phyloP scores from a whole-genome alignment of 495 filamentous ascomycete genomes.

The Cryomyces minteri region DNA sequence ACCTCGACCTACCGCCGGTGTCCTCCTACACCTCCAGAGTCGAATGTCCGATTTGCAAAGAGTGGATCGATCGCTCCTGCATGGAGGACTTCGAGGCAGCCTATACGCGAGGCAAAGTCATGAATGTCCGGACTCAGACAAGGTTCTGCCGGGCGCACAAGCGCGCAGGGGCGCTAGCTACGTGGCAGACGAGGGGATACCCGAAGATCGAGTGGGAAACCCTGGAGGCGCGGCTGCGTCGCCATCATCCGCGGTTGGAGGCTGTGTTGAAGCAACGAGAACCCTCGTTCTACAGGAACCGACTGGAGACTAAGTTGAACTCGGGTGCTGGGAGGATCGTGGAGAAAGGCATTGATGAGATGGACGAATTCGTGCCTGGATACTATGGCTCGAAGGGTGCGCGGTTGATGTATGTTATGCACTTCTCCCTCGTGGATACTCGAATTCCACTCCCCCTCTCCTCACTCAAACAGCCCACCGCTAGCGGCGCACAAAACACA shows the following conservation, averaged over 20 bases:
- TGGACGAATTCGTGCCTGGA: slow-evolving; percentile 28
- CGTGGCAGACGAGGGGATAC: slow-evolving; percentile 49
- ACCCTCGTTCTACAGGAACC: slow-evolving; percentile 41
- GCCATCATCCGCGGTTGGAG: slow-evolving; percentile 35
- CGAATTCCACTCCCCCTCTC: neutral
- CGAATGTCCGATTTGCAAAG: slow-evolving; percentile 5
- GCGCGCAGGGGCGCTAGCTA: slow-evolving; percentile 30
- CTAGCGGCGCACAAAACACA: neutral
- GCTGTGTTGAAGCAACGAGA: slow-evolving; percentile 35
- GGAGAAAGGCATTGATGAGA: slow-evolving; percentile 20
- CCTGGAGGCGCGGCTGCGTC: slow-evolving; percentile 42
- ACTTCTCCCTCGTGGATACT: neutral
- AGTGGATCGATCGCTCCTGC: neutral
- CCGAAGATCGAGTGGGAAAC: slow-evolving; percentile 60
- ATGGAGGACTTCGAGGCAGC: slow-evolving; percentile 6
- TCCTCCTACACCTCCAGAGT: neutral
- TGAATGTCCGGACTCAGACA: slow-evolving; percentile 13
- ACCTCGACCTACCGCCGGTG: neutral
- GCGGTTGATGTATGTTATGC: slow-evolving; percentile 33
- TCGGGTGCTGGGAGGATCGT: slow-evolving; percentile 20
- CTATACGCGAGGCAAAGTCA: neutral
- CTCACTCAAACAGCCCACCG: neutral
- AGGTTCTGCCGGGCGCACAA: slow-evolving; percentile 61
- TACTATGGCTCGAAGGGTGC: slow-evolving; percentile 80
- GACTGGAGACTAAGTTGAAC: slow-evolving; percentile 29